These are phyloP conservation scores for Pigoraptor vietnamica DNA, from an alignment of 78 protist species.

Conservation along the genomic window DNA sequence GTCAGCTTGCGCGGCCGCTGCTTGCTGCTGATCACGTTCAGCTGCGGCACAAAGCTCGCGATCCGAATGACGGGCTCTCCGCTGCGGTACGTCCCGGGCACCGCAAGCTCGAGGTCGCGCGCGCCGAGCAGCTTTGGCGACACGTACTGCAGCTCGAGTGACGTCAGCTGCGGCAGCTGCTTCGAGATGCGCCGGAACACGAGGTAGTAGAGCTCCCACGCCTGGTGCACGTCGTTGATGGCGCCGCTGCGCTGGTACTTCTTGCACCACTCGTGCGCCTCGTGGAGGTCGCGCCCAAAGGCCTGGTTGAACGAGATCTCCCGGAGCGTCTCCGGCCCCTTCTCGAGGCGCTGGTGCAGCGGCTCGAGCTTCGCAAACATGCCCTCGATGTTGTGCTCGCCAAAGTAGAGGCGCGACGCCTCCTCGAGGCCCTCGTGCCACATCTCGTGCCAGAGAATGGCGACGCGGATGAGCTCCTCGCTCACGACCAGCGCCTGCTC, in stretches of 20 bases:
- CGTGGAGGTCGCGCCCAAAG: conserved; percentile 82
- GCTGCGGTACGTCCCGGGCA: conserved; percentile 85
- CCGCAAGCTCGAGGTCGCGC: conserved; percentile 83
- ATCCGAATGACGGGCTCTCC: conserved; percentile 73
- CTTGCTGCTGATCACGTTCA: conserved; percentile 91
- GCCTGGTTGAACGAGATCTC: conserved; percentile 85
- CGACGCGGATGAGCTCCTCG: conserved; percentile 93
- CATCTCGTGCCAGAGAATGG: conserved; percentile 96
- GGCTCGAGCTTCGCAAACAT: conserved; percentile 82
- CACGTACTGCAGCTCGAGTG: conserved; percentile 85
- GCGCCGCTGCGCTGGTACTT: conserved; percentile 51
- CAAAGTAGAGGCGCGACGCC: conserved; percentile 86
- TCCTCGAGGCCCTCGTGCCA: conserved; percentile 98
- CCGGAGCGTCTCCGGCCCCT: conserved; percentile 82
- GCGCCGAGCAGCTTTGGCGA: conserved; percentile 69
- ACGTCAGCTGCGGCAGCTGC: conserved; percentile 82
- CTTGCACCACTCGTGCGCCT: conserved; percentile 78
- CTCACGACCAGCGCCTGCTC: conserved; percentile 84
- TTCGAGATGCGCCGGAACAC: conserved; percentile 84
- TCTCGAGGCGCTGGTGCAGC: conserved; percentile 81
- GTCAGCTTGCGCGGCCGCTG: conserved; percentile 95
- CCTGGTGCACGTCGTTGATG: conserved; percentile 73
- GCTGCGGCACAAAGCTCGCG: conserved; percentile 61
- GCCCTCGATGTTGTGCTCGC: conserved; percentile 75
- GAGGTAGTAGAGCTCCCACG: conserved; percentile 95